A percentile compares a stretch with the other conserved stretches of the same genome.
phyloP scores from a whole-genome alignment of 352 stramenopile species.

The Globisporangium cystogenes region DNA sequence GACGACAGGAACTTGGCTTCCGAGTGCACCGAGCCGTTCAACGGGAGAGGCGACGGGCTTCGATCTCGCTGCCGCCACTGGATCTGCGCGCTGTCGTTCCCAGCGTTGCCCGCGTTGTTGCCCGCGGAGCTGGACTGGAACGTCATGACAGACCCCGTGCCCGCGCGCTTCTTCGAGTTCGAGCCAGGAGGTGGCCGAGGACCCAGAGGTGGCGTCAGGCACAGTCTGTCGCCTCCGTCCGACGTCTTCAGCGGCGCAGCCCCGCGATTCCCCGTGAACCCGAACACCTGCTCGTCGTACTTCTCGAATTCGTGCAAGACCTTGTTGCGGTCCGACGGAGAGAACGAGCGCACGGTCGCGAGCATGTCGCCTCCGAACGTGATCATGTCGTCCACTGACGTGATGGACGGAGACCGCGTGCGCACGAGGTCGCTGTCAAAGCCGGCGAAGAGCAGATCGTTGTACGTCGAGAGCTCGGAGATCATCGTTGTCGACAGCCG shows the following conservation, averaged over 20 bases:
- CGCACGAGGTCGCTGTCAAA: slow-evolving; percentile 65
- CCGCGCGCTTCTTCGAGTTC: slow-evolving; percentile 35
- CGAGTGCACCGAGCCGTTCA: slow-evolving; percentile 27
- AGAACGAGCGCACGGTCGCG: slow-evolving; percentile 43
- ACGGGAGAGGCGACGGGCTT: slow-evolving; percentile 31
- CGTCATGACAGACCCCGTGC: slow-evolving; percentile 19
- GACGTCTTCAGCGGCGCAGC: slow-evolving; percentile 28
- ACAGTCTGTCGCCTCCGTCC: slow-evolving; percentile 33
- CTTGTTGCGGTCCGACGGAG: slow-evolving; percentile 35
- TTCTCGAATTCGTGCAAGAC: slow-evolving; percentile 49
- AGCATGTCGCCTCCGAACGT: slow-evolving; percentile 32
- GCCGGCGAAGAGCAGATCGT: slow-evolving; percentile 46
- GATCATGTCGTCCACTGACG: slow-evolving; percentile 38
- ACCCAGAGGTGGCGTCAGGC: slow-evolving; percentile 44
- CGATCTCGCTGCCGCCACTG: slow-evolving; percentile 41
- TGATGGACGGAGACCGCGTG: slow-evolving; percentile 49
- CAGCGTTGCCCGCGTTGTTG: slow-evolving; percentile 11
- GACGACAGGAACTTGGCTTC: slow-evolving; percentile 32
- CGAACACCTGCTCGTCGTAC: slow-evolving; percentile 76
- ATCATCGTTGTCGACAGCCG: slow-evolving; percentile 21
- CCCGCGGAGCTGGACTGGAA: slow-evolving; percentile 31
- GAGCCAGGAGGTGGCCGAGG: slow-evolving; percentile 29
- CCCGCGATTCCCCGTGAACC: slow-evolving; percentile 17
- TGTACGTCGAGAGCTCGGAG: slow-evolving; percentile 37
- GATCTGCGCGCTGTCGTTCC: slow-evolving; percentile 23